Evolutionary conservation across 2,329 filamentous ascomycete genomes (phyloP).

Genomic region (Hysterium pulicare): DNA sequence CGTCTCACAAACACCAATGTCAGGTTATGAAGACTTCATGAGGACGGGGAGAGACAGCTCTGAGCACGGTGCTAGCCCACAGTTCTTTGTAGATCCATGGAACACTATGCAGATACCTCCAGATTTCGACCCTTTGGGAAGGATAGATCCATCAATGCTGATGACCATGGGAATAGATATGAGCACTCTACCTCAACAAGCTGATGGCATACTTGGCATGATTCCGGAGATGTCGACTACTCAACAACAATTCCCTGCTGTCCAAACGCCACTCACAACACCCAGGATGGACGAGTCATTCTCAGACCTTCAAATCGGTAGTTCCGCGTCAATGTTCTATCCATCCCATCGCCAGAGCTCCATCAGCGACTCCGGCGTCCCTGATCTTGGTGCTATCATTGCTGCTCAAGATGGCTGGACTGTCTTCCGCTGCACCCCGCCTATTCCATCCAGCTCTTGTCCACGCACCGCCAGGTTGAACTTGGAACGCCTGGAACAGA

Average conservation of each 20-base stretch:
- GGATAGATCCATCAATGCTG: slow-evolving; percentile 45
- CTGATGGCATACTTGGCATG: slow-evolving; percentile 44
- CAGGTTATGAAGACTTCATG: slow-evolving; percentile 46
- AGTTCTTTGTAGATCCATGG: slow-evolving; percentile 49
- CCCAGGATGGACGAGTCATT: slow-evolving; percentile 47
- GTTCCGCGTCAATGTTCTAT: slow-evolving; percentile 41
- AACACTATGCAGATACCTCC: slow-evolving; percentile 44
- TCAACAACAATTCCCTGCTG: slow-evolving; percentile 34
- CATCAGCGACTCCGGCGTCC: slow-evolving; percentile 33
- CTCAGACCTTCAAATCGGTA: slow-evolving; percentile 46
- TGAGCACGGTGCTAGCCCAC: slow-evolving; percentile 43
- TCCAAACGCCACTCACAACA: slow-evolving; percentile 47
- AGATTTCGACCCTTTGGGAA: slow-evolving; percentile 42
- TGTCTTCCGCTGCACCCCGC: slow-evolving; percentile 51
- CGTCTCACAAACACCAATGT: slow-evolving; percentile 44
- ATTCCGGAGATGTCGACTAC: slow-evolving; percentile 42
- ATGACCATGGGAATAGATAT: slow-evolving; percentile 46
- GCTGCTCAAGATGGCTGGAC: slow-evolving; percentile 53
- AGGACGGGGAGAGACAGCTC: slow-evolving; percentile 38
- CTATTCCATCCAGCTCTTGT: slow-evolving; percentile 47
- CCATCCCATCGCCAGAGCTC: slow-evolving; percentile 40
- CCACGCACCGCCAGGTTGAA: slow-evolving; percentile 51
- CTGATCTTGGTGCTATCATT: slow-evolving; percentile 48
- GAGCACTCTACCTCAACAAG: slow-evolving; percentile 33
- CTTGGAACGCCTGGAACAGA: slow-evolving; percentile 51